Evolutionary conservation across 2,329 filamentous ascomycete species (phyloP).

Genomic region (Aspergillus clavatus): DNA sequence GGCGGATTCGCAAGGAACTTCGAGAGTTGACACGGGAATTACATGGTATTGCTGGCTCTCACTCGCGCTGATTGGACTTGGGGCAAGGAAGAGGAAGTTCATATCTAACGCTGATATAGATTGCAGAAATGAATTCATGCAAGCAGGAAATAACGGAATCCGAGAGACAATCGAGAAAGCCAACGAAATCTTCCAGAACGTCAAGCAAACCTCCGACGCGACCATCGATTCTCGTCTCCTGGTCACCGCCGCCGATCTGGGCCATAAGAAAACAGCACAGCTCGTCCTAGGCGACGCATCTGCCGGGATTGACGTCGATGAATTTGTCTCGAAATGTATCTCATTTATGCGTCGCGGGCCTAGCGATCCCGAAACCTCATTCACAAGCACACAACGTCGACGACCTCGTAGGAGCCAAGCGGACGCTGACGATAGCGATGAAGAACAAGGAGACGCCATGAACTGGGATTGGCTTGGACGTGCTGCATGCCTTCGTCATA

Average conservation of each 20-base stretch:
- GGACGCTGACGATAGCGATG: constrained; percentile 59
- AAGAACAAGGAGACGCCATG: constrained; percentile 68
- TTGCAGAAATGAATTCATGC: constrained; percentile 66
- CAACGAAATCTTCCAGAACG: constrained; percentile 60
- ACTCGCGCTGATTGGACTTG: background rate
- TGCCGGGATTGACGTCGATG: constrained; percentile 79
- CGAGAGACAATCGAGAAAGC: constrained; percentile 61
- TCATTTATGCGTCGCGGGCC: constrained; percentile 73
- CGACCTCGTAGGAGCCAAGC: constrained; percentile 31
- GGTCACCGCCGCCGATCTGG: constrained; percentile 73
- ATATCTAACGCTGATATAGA: constrained; percentile 45
- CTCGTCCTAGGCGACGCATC: constrained; percentile 67
- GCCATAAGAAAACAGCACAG: constrained; percentile 70
- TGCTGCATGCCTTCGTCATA: constrained; percentile 68
- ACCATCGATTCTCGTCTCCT: constrained; percentile 85
- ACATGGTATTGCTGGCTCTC: constrained; percentile 44
- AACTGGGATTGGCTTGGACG: constrained; percentile 84
- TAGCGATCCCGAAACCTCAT: constrained; percentile 50
- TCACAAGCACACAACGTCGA: constrained; percentile 36
- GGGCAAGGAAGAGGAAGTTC: background rate
- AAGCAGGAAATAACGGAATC: constrained; percentile 60
- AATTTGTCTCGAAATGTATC: constrained; percentile 87
- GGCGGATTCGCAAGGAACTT: constrained; percentile 64
- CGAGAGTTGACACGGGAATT: constrained; percentile 62
- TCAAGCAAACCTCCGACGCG: constrained; percentile 86